Conservation (phyloP, 768 basidiomycete species). For the Chalciporus pseudorubinellus region DNA sequence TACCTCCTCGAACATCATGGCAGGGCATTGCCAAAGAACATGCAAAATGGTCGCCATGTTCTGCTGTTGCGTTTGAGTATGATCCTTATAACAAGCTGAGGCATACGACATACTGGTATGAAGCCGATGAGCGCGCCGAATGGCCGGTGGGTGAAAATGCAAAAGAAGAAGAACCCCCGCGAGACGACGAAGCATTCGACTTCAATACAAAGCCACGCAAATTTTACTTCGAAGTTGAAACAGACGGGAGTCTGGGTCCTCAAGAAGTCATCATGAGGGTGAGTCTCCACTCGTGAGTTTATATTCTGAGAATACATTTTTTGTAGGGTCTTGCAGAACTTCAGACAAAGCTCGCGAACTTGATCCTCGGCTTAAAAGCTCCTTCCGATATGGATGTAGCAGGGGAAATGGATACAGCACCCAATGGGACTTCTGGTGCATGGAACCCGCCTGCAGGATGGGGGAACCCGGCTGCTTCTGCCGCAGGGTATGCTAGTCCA, state of each 20-base stretch:
- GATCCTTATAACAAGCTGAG: constrained; percentile 97
- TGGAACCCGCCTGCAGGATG: constrained; percentile 26
- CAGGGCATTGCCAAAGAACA: constrained; percentile 98
- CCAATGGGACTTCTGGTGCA: constrained; percentile 22
- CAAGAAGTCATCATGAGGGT: constrained; percentile 91
- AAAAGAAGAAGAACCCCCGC: constrained; percentile 73
- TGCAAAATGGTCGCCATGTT: constrained; percentile 98
- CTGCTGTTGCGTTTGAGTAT: constrained; percentile 94
- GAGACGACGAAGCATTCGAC: constrained; percentile 84
- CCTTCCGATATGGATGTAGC: constrained; percentile 56
- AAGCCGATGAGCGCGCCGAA: constrained; percentile 74
- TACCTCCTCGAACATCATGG: not conserved
- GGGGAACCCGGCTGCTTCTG: constrained; percentile 31
- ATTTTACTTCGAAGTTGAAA: constrained; percentile 95
- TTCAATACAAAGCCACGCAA: constrained; percentile 83
- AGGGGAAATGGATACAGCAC: constrained; percentile 35
- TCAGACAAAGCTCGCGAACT: constrained; percentile 76
- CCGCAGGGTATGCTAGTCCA: constrained; percentile 32
- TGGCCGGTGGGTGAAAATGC: constrained; percentile 93
- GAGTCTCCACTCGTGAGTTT: not conserved
- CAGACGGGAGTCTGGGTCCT: constrained; percentile 84
- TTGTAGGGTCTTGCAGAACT: constrained; percentile 71
- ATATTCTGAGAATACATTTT: not conserved
- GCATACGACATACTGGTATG: constrained; percentile 95
- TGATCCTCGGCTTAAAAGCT: constrained; percentile 72